phyloP scores from a whole-genome alignment of 768 basidiomycete species.

The Butyriboletus loyo region DNA sequence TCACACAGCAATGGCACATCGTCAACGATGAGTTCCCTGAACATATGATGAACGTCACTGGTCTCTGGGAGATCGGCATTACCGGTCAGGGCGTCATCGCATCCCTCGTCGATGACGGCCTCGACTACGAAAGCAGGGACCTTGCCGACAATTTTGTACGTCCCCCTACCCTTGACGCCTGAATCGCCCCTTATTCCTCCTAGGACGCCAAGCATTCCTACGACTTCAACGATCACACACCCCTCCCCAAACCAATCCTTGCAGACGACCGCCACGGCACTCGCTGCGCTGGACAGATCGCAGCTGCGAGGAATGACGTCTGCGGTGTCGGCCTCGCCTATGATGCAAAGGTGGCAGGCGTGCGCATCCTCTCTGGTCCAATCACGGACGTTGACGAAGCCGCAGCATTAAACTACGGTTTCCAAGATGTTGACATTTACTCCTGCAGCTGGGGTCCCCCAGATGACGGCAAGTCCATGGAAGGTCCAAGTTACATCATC shows the following conservation, averaged over 20 bases:
- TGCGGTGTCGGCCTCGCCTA: slow-evolving; percentile 97
- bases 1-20: slow-evolving; percentile 89
- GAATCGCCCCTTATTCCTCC: not conserved
- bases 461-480: slow-evolving; percentile 93
- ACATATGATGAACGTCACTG: slow-evolving; percentile 90
- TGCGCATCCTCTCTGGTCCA: slow-evolving; percentile 92
- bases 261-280: slow-evolving; percentile 96
- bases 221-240: slow-evolving; percentile 93
- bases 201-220: slow-evolving; percentile 87
- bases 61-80: slow-evolving; percentile 87
- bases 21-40: slow-evolving; percentile 82
- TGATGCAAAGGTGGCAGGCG: slow-evolving; percentile 84
- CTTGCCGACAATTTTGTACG: slow-evolving; percentile 89
- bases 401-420: slow-evolving; percentile 90
- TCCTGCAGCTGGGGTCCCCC: slow-evolving; percentile 99
- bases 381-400: slow-evolving; percentile 97
- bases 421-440: slow-evolving; percentile 84
- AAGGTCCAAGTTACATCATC: slow-evolving; percentile 87
- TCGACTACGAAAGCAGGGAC: slow-evolving; percentile 88
- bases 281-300: slow-evolving; percentile 95
- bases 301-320: slow-evolving; percentile 86
- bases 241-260: slow-evolving; percentile 82
- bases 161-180: slow-evolving; percentile 11
- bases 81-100: slow-evolving; percentile 85
- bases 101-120: slow-evolving; percentile 91